Base-by-base conservation (phyloP, 148 eudicot species). In the Mesembryanthemum crystallinum region DNA sequence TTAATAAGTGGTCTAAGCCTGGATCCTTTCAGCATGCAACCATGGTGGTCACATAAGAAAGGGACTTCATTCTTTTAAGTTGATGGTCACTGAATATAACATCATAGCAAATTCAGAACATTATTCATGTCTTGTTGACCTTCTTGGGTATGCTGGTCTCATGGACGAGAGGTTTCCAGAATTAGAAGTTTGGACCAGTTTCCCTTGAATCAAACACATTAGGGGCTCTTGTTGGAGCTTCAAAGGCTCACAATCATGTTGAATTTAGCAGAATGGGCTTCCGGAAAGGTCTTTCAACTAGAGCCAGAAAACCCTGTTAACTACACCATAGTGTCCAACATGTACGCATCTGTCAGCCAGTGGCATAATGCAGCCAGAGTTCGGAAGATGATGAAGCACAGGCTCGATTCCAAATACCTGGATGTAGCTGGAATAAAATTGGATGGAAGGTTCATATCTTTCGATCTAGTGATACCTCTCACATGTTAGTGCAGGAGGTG, bases 11-110 rank as follows among this genome's bases (percentile, higher is more conserved):
- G 86, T 61, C 43, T 73, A 15, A 11, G 67, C 95, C 90, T 3
- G 93, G 42, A 86, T 92, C 59, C 87, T 92, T 67, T 82, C 95
- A 79, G 89, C 95, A 5, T 90, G 97, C 68, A 82, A 83, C 79
- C 91, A 92, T 69, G 89, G 86, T 23, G 94, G 91, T 64, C 78
- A 81, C 24, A 74, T 89, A 63, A 73, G 63, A 18, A 85, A 90
- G 59, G 96, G 96, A 45, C 77, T 86, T 70, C 77, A 67, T 54
- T 92, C 80, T 73, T 92, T 90, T 62, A 78, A 73, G 24, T 75
- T 87, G 64, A 90, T 90, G 96, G 78, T 82, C 33, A 71, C 73
- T 39, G 75, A 42, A 60, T 86, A 84, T 76, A 66, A 83, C 33
- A 82, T 92, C 64, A 43, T 54, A 18, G 92, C 96, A 52, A 64